Evolutionary conservation across 2,329 filamentous ascomycete species (phyloP), one percentile per base, ranked within the genome.

Genomic region (Xylaria sp.): DNA sequence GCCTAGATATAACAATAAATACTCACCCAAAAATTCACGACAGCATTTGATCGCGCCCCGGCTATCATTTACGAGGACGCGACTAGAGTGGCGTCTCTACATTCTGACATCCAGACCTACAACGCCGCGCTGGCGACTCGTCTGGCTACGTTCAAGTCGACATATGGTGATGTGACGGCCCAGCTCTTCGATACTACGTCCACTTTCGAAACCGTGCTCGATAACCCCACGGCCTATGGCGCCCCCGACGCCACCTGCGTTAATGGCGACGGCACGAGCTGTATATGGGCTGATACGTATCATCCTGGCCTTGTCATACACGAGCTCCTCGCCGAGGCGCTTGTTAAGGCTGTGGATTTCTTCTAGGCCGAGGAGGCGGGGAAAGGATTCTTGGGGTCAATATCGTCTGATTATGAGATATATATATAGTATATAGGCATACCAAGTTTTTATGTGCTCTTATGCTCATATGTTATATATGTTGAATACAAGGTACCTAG

Each of bases 171-270:
- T 32, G 50, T 72, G 9, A 69, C 66, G 12, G 64, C 65, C 13
- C 59, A 57, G 55, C 35, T 74, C n/a, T 72, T 74, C 32, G 66
- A 73, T 54, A 74, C 73, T 2, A 47, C 69, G 18, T 25, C 69
- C 16, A 69, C 65, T 0, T 73, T 74, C 37, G 32, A 61, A 13
- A 48, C 67, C 1, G 64, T 69, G 9, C 59, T 74, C 16, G 35
- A 67, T 55, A 55, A 74, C 62, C 73, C 73, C 3, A 69, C 72
- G 51, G 70, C 69, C 3, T 74, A 73, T n/a, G 73, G 73, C 13
- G 73, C 73, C 1, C 23, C 64, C 3, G 70, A 74, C 40, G 67
- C 70, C 8, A 73, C 70, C 1, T 74, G 72, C 25, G 58, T 69
- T 8, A 71, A 62, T 27, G 47, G 64, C 2, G 70, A 73, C 54